Evolutionary conservation across 805 yeast species (phyloP), one percentile per base, ranked within the genome.

Genomic region (Ogataea pignaliae): DNA sequence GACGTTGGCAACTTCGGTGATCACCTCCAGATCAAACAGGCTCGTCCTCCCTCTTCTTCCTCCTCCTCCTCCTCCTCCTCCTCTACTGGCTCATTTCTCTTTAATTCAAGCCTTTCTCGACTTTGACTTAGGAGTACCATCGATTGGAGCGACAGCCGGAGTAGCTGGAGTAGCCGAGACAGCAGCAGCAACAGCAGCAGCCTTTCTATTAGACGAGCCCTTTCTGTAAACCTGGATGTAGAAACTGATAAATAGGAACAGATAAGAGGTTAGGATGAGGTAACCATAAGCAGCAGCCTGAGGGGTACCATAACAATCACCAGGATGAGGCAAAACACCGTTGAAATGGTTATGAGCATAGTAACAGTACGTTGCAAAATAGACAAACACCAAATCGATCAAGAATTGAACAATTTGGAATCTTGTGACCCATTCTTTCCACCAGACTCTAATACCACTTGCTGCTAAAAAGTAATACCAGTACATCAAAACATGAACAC

Each of bases 401-500:
- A 91, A 70, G 63, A 91, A 91, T 72, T 91, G 99, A 59, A 87
- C 72, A 70, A 91, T 91, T 74, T 91, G 99, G 75, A 88, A 83
- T 53, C 96, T 78, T 44, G 99, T 91, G 54, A 91, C 97, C 97
- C 97, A 91, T 73, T 90, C 95, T 72, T 93, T 91, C 99, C 99
- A 91, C 97, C 97, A 90, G 43, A 91, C 97, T 60, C 88, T 83
- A 62, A 90, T 87, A 46, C 96, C 96, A 64, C 95, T 78, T 16
- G 97, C 87, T 41, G 93, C 77, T 58, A 91, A 74, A 75, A 90
- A 89, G 73, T 93, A 91, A 79, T 91, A 91, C 85, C 89, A 91
- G 78, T 91, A 91, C 99, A 91, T 93, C 45, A 91, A 81, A 40
- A 90, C 96, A 63, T 91, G 98, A 40, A 91, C 98, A 42, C 81